These are phyloP conservation scores for Boletus reticulatus DNA, from an alignment of 768 basidiomycete species.

Conservation along the genomic window DNA sequence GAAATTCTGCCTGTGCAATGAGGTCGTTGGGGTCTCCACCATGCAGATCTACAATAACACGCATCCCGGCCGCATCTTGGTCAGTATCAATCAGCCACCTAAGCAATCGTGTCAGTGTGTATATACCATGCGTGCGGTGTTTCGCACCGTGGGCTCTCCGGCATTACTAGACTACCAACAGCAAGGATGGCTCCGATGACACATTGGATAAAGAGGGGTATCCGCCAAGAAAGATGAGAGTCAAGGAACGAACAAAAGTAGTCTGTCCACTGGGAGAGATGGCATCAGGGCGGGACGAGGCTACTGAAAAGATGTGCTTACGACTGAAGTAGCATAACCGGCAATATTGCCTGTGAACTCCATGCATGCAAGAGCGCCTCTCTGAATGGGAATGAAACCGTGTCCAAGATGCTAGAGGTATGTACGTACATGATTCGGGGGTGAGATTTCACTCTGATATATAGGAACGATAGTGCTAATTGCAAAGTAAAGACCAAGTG, in stretches of 20 bases:
- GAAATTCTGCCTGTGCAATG: constrained; percentile 77
- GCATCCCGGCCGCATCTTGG: constrained; percentile 78
- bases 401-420: not conserved
- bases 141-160: constrained; percentile 81
- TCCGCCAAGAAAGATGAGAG: constrained; percentile 85
- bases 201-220: constrained; percentile 87
- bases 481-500: constrained; percentile 1
- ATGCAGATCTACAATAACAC: constrained; percentile 84
- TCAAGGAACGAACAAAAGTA: constrained; percentile 91
- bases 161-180: constrained; percentile 75
- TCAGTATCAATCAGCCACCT: constrained; percentile 92
- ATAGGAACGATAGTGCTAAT: constrained; percentile 89
- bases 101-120: constrained; percentile 6
- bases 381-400: constrained; percentile 39
- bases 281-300: not conserved
- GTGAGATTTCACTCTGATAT: constrained; percentile 94
- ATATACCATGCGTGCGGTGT: not conserved
- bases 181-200: constrained; percentile 82
- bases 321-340: constrained; percentile 88
- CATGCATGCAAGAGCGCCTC: constrained; percentile 91
- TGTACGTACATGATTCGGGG: constrained; percentile 74
- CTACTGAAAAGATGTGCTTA: constrained; percentile 37
- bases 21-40: constrained; percentile 72
- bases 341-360: constrained; percentile 93
- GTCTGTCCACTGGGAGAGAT: constrained; percentile 72